phyloP scores from a whole-genome alignment of 768 basidiomycete genomes.

The Panaeolus cyanescens region DNA sequence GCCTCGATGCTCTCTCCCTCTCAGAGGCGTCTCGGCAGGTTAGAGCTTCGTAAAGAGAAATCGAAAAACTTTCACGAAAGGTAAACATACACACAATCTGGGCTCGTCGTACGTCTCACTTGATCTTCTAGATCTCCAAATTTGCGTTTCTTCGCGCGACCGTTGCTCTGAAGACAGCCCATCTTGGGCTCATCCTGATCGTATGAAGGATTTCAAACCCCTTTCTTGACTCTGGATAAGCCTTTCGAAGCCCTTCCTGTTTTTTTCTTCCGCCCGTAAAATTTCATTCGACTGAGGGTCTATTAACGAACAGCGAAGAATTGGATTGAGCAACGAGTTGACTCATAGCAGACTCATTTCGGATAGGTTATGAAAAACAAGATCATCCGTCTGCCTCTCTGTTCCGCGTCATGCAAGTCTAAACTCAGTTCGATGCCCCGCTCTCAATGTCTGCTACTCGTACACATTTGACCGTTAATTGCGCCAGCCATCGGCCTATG shows the following conservation, averaged over 20 bases:
- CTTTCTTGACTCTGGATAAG: not conserved
- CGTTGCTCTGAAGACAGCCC: not conserved
- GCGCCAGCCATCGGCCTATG: not conserved
- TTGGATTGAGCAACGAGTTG: not conserved
- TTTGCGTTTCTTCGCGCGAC: not conserved
- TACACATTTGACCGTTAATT: too few species aligned
- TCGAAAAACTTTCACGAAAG: not conserved
- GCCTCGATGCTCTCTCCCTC: not conserved
- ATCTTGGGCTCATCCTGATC: not conserved
- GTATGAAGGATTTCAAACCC: not conserved
- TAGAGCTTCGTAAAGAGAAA: not conserved
- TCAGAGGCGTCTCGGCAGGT: not conserved
- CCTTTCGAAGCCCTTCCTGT: not conserved
- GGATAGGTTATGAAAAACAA: not conserved
- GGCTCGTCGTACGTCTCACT: not conserved
- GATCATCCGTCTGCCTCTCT: not conserved
- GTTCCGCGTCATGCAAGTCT: not conserved
- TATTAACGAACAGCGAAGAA: not conserved
- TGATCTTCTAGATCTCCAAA: not conserved
- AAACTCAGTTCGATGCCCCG: not conserved
- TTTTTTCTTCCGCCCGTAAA: not conserved
- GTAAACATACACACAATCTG: not conserved
- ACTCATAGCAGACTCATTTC: not conserved
- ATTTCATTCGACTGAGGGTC: not conserved
- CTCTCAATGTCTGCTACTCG: not conserved